phyloP scores from a whole-genome alignment of 371 early-diverging fungal species.

The Mucor indicus region DNA sequence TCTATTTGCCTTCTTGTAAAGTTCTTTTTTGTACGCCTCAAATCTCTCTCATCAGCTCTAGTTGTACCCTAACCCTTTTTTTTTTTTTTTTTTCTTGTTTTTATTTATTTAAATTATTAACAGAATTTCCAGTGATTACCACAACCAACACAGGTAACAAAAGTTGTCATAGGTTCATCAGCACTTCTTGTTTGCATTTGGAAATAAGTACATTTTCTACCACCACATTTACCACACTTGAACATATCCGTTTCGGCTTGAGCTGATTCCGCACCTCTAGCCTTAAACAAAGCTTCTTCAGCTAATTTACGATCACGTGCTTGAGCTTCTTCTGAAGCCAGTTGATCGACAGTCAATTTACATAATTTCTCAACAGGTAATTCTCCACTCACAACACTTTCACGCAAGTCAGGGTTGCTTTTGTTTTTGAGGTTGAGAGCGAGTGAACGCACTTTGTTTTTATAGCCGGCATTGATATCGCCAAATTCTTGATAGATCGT shows the following conservation, averaged over 20 bases:
- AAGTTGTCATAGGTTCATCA: constrained; percentile 98
- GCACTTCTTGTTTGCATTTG: constrained; percentile 95
- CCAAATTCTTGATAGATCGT: constrained; percentile 56
- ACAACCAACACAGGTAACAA: constrained; percentile 86
- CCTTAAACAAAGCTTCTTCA: constrained; percentile 73
- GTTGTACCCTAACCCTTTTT: background rate
- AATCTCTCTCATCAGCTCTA: too few relatives aligned
- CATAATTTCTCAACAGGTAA: constrained; percentile 66
- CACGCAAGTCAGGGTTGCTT: constrained; percentile 78
- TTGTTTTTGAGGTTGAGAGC: constrained; percentile 81
- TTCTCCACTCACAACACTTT: constrained; percentile 69
- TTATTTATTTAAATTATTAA: background rate
- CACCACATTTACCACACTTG: constrained; percentile 92
- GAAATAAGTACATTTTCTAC: constrained; percentile 88
- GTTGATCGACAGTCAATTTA: constrained; percentile 79
- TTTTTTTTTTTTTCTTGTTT: background rate
- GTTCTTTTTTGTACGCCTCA: too few relatives aligned
- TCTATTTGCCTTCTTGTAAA: too few relatives aligned
- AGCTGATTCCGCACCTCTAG: constrained; percentile 74
- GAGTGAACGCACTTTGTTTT: constrained; percentile 77
- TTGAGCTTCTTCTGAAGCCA: constrained; percentile 86
- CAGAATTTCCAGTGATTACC: constrained; percentile 81
- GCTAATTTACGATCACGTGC: constrained; percentile 68
- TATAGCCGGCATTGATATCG: constrained; percentile 63
- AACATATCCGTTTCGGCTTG: constrained; percentile 94